Conservation (phyloP, 1,284 basidiomycete genomes). For the Heliocybe sulcata region DNA sequence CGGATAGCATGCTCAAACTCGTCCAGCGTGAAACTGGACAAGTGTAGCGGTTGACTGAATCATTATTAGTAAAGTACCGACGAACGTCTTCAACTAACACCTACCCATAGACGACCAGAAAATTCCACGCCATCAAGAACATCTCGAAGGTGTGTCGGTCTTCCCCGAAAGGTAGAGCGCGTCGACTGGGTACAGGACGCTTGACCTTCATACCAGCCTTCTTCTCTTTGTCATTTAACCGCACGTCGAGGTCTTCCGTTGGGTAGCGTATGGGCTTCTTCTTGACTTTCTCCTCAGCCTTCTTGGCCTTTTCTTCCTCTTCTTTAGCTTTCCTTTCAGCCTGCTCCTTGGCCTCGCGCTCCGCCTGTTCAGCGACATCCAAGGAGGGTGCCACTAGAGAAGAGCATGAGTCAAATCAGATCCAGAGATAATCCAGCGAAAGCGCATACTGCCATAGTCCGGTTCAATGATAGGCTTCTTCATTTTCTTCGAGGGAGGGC, state of each 20-base stretch:
- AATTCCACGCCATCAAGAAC: conserved; percentile 89
- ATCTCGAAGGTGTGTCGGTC: conserved; percentile 69
- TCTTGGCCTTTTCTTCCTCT: conserved; percentile 64
- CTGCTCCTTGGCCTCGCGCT: conserved; percentile 61
- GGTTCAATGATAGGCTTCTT: conserved; percentile 66
- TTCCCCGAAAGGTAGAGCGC: conserved; percentile 70
- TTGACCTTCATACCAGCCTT: conserved; percentile 63
- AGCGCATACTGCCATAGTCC: conserved; percentile 59
- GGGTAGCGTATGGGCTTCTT: conserved; percentile 86
- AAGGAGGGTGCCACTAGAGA: conserved; percentile 25
- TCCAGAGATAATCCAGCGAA: not conserved
- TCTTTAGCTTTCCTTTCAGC: conserved; percentile 52
- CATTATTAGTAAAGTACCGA: conserved; percentile 3
- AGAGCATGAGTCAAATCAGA: conserved; percentile 7
- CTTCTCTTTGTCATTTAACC: conserved; percentile 70
- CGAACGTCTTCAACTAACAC: conserved; percentile 18
- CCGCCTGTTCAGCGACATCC: conserved; percentile 46
- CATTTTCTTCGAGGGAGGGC: conserved; percentile 71
- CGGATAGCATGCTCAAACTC: conserved; percentile 87
- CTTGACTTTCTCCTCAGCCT: conserved; percentile 76
- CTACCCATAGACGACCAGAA: conserved; percentile 87
- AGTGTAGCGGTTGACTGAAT: conserved; percentile 72
- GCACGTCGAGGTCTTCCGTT: conserved; percentile 78
- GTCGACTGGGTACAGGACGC: conserved; percentile 61
- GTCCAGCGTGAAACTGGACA: conserved; percentile 91